Evolutionary conservation across 257 asterid species (phyloP).

Genomic region (Salvia splendens): DNA sequence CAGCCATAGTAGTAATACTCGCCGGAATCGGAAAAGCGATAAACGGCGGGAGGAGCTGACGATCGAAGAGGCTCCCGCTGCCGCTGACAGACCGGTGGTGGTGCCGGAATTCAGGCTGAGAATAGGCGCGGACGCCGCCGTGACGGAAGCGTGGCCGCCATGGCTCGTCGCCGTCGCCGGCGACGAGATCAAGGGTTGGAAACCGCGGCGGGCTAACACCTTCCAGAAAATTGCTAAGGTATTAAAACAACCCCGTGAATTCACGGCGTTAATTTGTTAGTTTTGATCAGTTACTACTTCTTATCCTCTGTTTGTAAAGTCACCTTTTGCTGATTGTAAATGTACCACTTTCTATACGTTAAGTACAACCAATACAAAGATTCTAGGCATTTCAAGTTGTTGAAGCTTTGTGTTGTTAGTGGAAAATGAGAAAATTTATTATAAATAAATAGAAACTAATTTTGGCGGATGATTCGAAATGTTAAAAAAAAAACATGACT

Average conservation of each 20-base stretch:
- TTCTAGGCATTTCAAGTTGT: not conserved
- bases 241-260: slow-evolving; percentile 15
- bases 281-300: not conserved
- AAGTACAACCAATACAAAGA: slow-evolving; percentile 14
- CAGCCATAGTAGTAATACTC: not conserved
- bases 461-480: too few relatives aligned
- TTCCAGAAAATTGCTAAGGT: slow-evolving; percentile 90
- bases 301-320: not conserved
- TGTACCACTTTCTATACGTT: slow-evolving; percentile 3
- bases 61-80: not conserved
- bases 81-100: slow-evolving; percentile 11
- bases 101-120: slow-evolving; percentile 42
- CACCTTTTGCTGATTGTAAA: slow-evolving; percentile 24
- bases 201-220: slow-evolving; percentile 83
- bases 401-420: too few relatives aligned
- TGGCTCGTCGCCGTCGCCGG: slow-evolving; percentile 87
- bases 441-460: too few relatives aligned
- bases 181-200: slow-evolving; percentile 73
- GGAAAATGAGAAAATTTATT: too few relatives aligned
- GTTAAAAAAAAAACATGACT: too few relatives aligned
- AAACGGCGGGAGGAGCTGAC: not conserved
- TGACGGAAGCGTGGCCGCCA: slow-evolving; percentile 71
- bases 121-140: slow-evolving; percentile 19
- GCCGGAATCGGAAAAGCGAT: slow-evolving; percentile 31
- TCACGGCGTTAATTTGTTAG: slow-evolving; percentile 13